Evolutionary conservation across 1,284 basidiomycete genomes (phyloP).

Genomic region (Pseudozyma thailandica): DNA sequence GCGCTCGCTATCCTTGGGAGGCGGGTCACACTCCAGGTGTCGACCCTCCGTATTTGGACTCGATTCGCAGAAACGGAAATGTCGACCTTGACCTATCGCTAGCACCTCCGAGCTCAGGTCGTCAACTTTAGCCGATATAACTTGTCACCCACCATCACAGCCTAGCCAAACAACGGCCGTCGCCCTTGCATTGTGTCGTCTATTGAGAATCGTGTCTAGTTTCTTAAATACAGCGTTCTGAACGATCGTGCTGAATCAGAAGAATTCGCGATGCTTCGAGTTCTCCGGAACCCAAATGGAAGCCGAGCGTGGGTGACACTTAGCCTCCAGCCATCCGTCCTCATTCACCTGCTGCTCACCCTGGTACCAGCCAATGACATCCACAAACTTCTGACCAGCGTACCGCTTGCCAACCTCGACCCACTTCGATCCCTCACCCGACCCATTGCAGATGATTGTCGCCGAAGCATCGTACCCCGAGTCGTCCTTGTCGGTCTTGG

Average conservation of each 20-base stretch:
- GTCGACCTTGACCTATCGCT: too few relatives aligned
- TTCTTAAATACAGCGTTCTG: too few relatives aligned
- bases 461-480: slow-evolving; percentile 50
- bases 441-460: slow-evolving; percentile 57
- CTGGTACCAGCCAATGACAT: slow-evolving; percentile 56
- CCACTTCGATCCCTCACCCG: slow-evolving; percentile 48
- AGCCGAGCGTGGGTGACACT: slow-evolving; percentile 40
- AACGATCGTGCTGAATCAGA: slow-evolving; percentile 6
- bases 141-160: too few relatives aligned
- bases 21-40: too few relatives aligned
- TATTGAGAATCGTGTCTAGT: not conserved
- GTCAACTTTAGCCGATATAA: too few relatives aligned
- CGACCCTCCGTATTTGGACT: too few relatives aligned
- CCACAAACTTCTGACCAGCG: slow-evolving; percentile 50
- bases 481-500: slow-evolving; percentile 20
- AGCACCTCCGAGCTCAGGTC: too few relatives aligned
- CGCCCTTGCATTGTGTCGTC: not conserved
- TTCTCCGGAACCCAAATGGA: slow-evolving; percentile 56
- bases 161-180: not conserved
- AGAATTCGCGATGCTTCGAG: slow-evolving; percentile 36
- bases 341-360: slow-evolving; percentile 47
- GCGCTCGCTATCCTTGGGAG: too few relatives aligned
- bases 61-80: too few relatives aligned
- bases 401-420: slow-evolving; percentile 54
- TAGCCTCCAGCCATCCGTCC: slow-evolving; percentile 55